Evolutionary conservation across 2,329 filamentous ascomycete species (phyloP), one percentile per base, ranked within the genome.

Genomic region (Colletotrichum filicis): DNA sequence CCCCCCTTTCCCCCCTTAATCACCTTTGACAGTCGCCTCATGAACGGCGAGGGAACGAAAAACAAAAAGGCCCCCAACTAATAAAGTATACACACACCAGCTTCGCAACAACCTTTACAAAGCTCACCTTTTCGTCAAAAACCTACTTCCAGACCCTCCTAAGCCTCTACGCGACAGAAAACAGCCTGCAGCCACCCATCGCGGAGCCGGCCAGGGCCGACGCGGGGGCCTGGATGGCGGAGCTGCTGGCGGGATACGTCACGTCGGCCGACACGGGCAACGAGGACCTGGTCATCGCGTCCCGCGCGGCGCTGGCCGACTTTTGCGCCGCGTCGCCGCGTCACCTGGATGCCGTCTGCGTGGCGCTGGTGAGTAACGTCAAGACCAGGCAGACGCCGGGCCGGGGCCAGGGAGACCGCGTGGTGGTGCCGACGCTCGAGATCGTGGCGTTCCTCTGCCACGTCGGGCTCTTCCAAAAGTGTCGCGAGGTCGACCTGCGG

Each of bases 181-280:
- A 82, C 24, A 78, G 79, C 68, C 80, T 88, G 8, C 79, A 81
- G 26, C 78, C 82, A 2, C 77, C 79, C 22, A 80, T 88, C 26
- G 78, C 81, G 19, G 74, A 79, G 1, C 79, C 85, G 2, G 82
- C 82, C 55, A 76, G 75, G 16, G 72, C 76, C 19, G 78, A 83
- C 46, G 49, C 76, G 1, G 78, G 77, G 1, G 75, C 77, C 2
- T 89, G 87, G 86, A 86, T 86, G 78, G 80, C 83, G 0, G 84
- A 85, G 61, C 83, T 95, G 19, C 82, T 95, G 68, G 86, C 91
- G 49, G 94, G 94, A 19, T 89, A 90, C 71, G 89, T 93, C 14
- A 93, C 91, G 8, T 94, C 93, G 2, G 93, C 93, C 9, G 93
- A 94, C 78, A 91, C 92, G n/a, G 93, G 92, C 49, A 93, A 94